phyloP scores from a whole-genome alignment of 2,329 filamentous ascomycete species.

The Escovopsis sp. region DNA sequence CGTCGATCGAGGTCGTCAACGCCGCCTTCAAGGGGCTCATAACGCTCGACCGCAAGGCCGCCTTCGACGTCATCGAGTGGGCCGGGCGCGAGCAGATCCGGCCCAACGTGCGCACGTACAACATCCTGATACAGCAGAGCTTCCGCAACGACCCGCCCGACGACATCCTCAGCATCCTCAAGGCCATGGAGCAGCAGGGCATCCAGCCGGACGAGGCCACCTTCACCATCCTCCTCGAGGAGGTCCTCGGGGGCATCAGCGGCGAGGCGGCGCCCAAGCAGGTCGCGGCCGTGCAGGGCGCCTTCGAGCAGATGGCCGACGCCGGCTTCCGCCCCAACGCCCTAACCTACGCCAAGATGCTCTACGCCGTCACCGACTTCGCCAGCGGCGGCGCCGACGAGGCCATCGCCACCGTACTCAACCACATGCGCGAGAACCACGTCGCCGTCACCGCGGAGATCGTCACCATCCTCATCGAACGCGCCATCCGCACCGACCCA shows the following conservation, averaged over 20 bases:
- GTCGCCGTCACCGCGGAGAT: conserved; percentile 47
- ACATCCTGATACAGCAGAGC: conserved; percentile 50
- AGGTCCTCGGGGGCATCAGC: conserved; percentile 30
- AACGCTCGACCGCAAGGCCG: conserved; percentile 30
- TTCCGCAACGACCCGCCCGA: conserved; percentile 33
- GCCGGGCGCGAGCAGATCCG: conserved; percentile 38
- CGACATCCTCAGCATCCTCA: conserved; percentile 38
- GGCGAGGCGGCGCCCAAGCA: conserved; percentile 33
- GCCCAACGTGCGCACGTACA: conserved; percentile 48
- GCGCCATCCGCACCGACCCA: conserved; percentile 41
- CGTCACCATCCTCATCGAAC: conserved; percentile 58
- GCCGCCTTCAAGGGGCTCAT: conserved; percentile 52
- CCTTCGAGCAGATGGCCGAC: conserved; percentile 43
- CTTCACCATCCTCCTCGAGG: conserved; percentile 58
- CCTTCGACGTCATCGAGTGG: conserved; percentile 43
- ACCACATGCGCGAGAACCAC: conserved; percentile 42
- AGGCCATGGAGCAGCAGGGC: conserved; percentile 40
- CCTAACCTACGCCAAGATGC: conserved; percentile 54
- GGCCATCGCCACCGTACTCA: conserved; percentile 45
- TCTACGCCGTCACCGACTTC: conserved; percentile 34
- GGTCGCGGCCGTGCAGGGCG: conserved; percentile 31
- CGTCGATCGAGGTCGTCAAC: conserved; percentile 53
- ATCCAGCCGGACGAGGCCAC: conserved; percentile 52
- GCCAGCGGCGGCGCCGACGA: conserved; percentile 23
- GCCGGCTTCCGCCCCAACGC: conserved; percentile 44